Evolutionary conservation across 352 stramenopile species (phyloP).

Genomic region (Pythium pyrilobum): DNA sequence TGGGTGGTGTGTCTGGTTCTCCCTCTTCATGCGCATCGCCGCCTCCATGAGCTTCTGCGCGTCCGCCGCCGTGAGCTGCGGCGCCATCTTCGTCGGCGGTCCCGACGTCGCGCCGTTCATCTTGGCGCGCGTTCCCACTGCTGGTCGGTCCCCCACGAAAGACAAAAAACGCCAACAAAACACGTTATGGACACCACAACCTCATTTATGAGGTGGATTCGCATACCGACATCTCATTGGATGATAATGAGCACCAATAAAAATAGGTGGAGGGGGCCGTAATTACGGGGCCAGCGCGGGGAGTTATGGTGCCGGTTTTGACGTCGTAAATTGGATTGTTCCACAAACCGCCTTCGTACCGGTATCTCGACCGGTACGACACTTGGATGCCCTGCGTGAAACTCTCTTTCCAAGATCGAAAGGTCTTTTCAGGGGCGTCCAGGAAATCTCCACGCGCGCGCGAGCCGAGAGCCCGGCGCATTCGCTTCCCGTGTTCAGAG

Average conservation of each 20-base stretch:
- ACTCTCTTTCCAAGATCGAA: slow-evolving; percentile 26
- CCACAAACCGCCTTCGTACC: slow-evolving; percentile 21
- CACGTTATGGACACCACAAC: slow-evolving; percentile 4
- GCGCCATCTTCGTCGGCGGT: slow-evolving; percentile 6
- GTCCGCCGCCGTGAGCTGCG: slow-evolving; percentile 50
- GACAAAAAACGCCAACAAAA: not conserved
- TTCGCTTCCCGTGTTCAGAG: no score
- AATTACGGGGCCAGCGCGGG: no score
- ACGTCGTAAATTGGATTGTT: slow-evolving; percentile 12
- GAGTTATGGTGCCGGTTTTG: no score
- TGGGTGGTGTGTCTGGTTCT: slow-evolving; percentile 69
- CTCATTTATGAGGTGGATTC: slow-evolving; percentile 10
- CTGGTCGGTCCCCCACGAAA: no score
- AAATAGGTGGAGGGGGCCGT: not conserved
- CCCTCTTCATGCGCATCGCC: slow-evolving; percentile 74
- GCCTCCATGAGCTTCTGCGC: slow-evolving; percentile 82
- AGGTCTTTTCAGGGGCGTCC: slow-evolving; percentile 19
- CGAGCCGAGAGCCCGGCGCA: slow-evolving; percentile 10
- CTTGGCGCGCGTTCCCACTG: slow-evolving; percentile 5
- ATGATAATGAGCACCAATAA: not conserved
- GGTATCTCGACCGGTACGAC: slow-evolving; percentile 9
- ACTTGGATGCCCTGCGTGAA: slow-evolving; percentile 9
- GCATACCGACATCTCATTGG: slow-evolving; percentile 8
- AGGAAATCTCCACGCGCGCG: slow-evolving; percentile 8
- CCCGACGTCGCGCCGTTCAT: slow-evolving; percentile 10